These are phyloP conservation scores for Tetratostichococcus sp. DNA, from an alignment of 139 green algal genomes.

Conservation along the genomic window DNA sequence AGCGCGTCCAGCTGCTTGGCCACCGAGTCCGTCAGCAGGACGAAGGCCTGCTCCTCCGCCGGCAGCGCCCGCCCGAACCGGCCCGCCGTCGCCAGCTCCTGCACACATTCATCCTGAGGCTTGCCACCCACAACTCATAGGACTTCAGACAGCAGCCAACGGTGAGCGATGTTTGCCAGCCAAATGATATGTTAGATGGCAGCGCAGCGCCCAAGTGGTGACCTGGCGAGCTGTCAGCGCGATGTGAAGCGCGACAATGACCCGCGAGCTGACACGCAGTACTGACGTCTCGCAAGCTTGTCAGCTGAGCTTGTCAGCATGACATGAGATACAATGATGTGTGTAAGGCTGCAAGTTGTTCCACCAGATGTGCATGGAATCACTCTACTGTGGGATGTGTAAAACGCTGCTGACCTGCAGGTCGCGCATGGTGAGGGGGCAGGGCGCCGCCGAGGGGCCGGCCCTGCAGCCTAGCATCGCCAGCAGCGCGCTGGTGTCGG, in stretches of 20 bases:
- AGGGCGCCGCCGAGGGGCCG: slow-evolving; percentile 7
- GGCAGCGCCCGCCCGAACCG: slow-evolving; percentile 57
- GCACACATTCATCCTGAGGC: slow-evolving; percentile 19
- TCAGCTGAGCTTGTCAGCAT: neutral
- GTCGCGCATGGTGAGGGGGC: slow-evolving; percentile 16
- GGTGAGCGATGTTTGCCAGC: no score
- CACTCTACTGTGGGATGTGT: no score
- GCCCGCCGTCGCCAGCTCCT: slow-evolving; percentile 30
- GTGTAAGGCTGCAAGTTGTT: no score
- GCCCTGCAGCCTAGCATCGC: slow-evolving; percentile 51
- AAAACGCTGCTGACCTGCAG: neutral
- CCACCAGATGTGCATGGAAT: no score
- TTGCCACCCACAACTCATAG: neutral
- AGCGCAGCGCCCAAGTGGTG: no score
- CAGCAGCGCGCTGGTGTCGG: slow-evolving; percentile 69
- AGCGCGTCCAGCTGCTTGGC: slow-evolving; percentile 75
- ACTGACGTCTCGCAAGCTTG: no score
- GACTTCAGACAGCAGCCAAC: no score
- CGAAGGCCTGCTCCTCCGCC: slow-evolving; percentile 48
- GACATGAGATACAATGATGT: no score
- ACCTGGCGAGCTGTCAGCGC: no score
- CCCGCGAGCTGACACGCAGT: no score
- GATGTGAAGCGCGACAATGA: no score
- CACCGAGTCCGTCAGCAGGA: slow-evolving; percentile 62
- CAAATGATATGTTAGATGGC: no score